Evolutionary conservation across 2,329 filamentous ascomycete genomes (phyloP).

Genomic region (Dactylonectria estremocensis): DNA sequence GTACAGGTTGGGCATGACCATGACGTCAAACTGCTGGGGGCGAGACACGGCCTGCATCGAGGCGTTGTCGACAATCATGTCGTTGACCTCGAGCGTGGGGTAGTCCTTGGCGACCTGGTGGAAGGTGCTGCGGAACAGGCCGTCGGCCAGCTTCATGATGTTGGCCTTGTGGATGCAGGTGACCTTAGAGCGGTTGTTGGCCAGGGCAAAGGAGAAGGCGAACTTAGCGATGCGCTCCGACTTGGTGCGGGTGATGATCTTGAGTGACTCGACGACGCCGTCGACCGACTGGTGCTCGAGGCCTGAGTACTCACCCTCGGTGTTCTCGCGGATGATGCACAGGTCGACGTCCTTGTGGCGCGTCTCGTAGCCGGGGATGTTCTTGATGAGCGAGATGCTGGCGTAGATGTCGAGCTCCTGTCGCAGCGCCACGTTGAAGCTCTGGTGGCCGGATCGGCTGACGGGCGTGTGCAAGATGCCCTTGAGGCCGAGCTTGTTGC

Average conservation of each 20-base stretch:
- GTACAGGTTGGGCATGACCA: conserved; percentile 99
- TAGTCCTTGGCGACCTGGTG: conserved; percentile 94
- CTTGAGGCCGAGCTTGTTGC: conserved; percentile 99
- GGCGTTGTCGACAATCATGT: conserved; percentile 99
- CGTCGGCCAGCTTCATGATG: conserved; percentile 99
- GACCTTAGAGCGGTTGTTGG: conserved; percentile 99
- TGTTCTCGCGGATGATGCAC: conserved; percentile 99
- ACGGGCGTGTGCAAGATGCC: conserved; percentile 98
- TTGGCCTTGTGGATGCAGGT: conserved; percentile 99
- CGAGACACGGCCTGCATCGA: conserved; percentile 98
- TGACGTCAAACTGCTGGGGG: conserved; percentile 98
- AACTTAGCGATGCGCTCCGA: conserved; percentile 99
- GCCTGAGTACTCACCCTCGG: conserved; percentile 99
- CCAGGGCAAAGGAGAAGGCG: conserved; percentile 96
- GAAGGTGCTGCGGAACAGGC: conserved; percentile 98
- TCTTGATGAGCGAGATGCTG: conserved; percentile 98
- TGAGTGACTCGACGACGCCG: conserved; percentile 98
- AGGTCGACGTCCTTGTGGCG: conserved; percentile 98
- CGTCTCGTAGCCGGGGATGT: conserved; percentile 98
- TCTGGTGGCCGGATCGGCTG: conserved; percentile 96
- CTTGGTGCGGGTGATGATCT: conserved; percentile 99
- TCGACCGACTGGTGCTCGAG: conserved; percentile 98
- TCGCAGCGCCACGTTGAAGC: conserved; percentile 99
- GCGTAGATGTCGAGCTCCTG: conserved; percentile 99
- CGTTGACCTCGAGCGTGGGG: conserved; percentile 94